These are phyloP conservation scores for Pyrenopolyporus hunteri DNA, from an alignment of 495 filamentous ascomycete genomes.

Conservation along the genomic window DNA sequence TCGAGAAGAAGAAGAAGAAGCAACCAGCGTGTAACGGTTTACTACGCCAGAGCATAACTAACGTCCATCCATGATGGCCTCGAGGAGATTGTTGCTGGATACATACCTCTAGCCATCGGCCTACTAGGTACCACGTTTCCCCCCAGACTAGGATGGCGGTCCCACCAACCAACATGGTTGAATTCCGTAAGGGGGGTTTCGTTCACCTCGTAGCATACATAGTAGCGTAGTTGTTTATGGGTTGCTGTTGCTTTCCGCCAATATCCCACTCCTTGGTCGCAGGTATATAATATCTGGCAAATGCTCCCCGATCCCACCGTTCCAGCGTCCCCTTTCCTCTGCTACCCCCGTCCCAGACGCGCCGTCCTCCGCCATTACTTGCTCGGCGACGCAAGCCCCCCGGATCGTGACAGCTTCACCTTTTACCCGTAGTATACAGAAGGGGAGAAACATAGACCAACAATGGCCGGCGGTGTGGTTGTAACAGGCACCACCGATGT, in stretches of 20 bases:
- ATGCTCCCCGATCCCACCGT: conserved; percentile 30
- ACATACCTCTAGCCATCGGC: neutral
- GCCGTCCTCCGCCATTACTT: conserved; percentile 24
- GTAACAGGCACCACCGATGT: conserved; percentile 48
- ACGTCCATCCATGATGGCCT: no score
- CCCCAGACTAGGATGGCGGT: conserved; percentile 17
- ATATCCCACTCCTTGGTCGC: conserved; percentile 20
- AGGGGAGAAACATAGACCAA: conserved; percentile 21
- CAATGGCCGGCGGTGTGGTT: conserved; percentile 49
- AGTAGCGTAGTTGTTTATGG: no score
- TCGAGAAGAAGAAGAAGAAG: neutral
- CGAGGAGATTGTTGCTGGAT: conserved; percentile 7
- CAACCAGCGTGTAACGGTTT: conserved; percentile 29
- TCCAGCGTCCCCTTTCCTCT: conserved; percentile 24
- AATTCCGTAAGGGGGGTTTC: conserved; percentile 21
- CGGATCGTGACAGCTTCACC: conserved; percentile 28
- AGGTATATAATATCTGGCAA: conserved; percentile 38
- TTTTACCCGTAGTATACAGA: conserved; percentile 8
- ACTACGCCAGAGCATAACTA: conserved; percentile 16
- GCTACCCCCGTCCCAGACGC: conserved; percentile 27
- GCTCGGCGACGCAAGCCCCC: conserved; percentile 23
- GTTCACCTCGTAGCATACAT: conserved; percentile 24
- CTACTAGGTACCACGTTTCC: conserved; percentile 33
- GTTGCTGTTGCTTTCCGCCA: conserved; percentile 32
- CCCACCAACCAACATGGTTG: conserved; percentile 19